Evolutionary conservation across 1,284 basidiomycete genomes (phyloP).

Genomic region (Ganoderma multipileum): DNA sequence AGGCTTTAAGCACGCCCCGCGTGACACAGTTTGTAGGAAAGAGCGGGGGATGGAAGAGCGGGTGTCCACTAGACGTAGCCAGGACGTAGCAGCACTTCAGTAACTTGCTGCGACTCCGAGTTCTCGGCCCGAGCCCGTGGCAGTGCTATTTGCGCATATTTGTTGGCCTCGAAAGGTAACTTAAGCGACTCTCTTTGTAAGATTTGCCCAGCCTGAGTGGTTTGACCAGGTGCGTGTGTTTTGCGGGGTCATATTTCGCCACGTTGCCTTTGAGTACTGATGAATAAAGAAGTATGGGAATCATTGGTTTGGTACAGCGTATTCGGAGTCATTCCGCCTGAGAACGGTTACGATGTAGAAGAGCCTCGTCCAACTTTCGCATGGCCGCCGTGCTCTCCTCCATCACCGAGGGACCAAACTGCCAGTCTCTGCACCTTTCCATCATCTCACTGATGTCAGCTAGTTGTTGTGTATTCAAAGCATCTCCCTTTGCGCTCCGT

Average conservation of each 20-base stretch:
- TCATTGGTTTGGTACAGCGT: too few species aligned
- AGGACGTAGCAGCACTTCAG: too few species aligned
- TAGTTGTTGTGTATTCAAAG: constrained; percentile 6
- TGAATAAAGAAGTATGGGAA: too few species aligned
- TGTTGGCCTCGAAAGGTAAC: not conserved
- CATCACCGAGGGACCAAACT: constrained; percentile 1
- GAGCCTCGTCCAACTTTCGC: not conserved
- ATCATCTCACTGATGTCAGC: not conserved
- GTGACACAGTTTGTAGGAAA: not conserved
- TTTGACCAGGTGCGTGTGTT: not conserved
- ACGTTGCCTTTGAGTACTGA: too few species aligned
- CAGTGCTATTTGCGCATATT: not conserved
- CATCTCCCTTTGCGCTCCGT: constrained; percentile 8
- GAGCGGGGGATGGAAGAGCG: not conserved
- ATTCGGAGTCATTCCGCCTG: too few species aligned
- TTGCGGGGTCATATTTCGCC: too few species aligned
- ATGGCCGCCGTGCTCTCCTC: constrained; percentile 12
- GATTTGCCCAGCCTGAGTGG: not conserved
- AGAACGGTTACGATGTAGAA: not conserved
- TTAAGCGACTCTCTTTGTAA: not conserved
- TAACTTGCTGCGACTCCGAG: not conserved
- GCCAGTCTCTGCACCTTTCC: constrained; percentile 17
- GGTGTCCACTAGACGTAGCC: not conserved
- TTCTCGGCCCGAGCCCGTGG: not conserved
- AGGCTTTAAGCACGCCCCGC: not conserved